A percentile compares a stretch with the other conserved stretches of the same genome.
phyloP scores from a whole-genome alignment of 2,329 filamentous ascomycete genomes.

The Colletotrichum sp. region DNA sequence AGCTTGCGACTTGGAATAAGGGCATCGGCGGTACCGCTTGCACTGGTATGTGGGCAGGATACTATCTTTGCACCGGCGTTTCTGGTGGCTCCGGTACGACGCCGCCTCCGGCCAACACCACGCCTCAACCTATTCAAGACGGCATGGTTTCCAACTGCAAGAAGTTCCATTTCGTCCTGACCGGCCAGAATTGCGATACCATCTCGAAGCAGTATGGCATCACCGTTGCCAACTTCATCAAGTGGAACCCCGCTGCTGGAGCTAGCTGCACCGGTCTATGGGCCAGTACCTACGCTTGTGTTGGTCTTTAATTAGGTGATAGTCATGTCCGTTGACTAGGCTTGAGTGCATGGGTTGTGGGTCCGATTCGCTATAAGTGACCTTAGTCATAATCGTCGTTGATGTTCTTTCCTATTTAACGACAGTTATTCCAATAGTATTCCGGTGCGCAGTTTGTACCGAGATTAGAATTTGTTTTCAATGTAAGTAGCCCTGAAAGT shows the following conservation, averaged over 20 bases:
- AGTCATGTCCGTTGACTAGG: too few species aligned
- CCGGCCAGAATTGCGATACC: neutral
- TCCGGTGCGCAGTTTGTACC: too few species aligned
- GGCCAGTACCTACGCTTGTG: constrained; percentile 9
- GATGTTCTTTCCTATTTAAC: too few species aligned
- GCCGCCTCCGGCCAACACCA: constrained; percentile 4
- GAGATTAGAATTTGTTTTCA: too few species aligned
- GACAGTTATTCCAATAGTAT: too few species aligned
- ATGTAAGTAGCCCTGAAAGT: too few species aligned
- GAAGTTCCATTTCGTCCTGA: constrained; percentile 11
- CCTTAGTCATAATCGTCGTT: too few species aligned
- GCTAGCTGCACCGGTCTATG: constrained; percentile 11
- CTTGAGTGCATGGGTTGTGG: too few species aligned
- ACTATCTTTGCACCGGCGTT: neutral
- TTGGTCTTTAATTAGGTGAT: neutral
- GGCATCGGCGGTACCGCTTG: constrained; percentile 16
- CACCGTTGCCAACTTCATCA: constrained; percentile 25
- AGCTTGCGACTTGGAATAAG: constrained; percentile 28
- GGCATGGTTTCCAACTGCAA: constrained; percentile 23
- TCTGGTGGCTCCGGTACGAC: neutral
- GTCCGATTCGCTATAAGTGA: too few species aligned
- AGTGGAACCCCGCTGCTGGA: constrained; percentile 8
- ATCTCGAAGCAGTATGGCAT: constrained; percentile 28
- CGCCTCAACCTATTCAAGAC: constrained; percentile 27
- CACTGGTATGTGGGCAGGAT: constrained; percentile 6